Percentiles rank a stretch among this genome's conserved stretches.
Conservation (phyloP, 2,329 filamentous ascomycete genomes). For the Apiospora malaysiana region DNA sequence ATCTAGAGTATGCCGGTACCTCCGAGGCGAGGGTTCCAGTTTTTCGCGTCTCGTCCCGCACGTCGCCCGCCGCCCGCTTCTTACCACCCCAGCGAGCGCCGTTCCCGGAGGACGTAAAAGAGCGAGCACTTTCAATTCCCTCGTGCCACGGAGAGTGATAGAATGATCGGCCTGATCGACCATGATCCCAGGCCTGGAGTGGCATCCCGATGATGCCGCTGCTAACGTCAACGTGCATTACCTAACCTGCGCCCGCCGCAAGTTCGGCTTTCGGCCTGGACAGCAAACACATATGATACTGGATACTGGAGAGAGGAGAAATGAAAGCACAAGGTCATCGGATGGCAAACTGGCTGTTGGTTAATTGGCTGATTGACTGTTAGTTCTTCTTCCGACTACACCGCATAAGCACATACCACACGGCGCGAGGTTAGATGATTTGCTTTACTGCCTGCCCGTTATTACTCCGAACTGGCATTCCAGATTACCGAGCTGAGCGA, state of each 20-base stretch:
- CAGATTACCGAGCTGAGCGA: conserved; percentile 14
- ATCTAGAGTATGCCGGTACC: conserved; percentile 1
- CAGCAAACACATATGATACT: background rate
- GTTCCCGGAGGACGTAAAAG: background rate
- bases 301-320: too few relatives aligned
- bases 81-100: background rate
- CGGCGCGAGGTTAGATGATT: background rate
- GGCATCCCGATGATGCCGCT: conserved; percentile 6
- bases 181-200: background rate
- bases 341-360: background rate
- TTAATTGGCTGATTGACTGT: background rate
- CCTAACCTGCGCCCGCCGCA: background rate
- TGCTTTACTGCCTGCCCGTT: background rate
- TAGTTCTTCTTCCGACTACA: background rate
- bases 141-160: background rate
- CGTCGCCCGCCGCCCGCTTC: background rate
- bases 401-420: background rate
- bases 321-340: background rate
- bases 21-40: background rate
- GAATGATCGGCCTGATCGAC: conserved; percentile 2
- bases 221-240: conserved; percentile 9
- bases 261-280: background rate
- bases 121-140: background rate
- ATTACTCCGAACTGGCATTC: background rate
- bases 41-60: conserved; percentile 18